Base-by-base conservation (phyloP, 2,329 filamentous ascomycete species). In the Aureobasidium melanogenum region DNA sequence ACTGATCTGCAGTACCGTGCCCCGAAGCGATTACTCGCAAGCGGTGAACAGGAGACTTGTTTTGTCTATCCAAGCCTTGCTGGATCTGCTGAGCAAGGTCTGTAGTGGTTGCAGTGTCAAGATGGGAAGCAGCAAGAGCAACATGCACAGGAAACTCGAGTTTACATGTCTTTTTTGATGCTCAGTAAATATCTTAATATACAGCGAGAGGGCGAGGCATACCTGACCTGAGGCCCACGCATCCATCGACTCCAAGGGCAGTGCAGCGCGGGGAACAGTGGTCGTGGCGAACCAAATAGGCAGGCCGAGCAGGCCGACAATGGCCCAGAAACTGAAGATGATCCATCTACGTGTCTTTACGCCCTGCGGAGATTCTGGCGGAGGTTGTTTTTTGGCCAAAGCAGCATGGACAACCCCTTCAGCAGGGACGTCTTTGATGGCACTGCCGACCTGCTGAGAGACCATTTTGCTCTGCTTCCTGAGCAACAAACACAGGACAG, bases 261-360 rank as follows among this genome's bases (percentile, higher is more conserved):
- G 77, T 47, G 86, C 82, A 14, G 93, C 92, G 60, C 94, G 84
- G 73, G 96, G 92, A 60, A 97, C 96, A 0, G 89, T 88, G 4
- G 94, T 99, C 0, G 94, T 97, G 73, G 86, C 86, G 86, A 91
- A 95, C 94, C 94, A 99, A 82, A 96, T 87, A 62, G 94, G 94
- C 66, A 99, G 74, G 2, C 94, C 94, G 6, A 99, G 76, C 32
- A 88, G 82, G 7, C 96, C 72, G 7, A 96, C 89, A 39, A 97
- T 85, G 5, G 85, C 78, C 94, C 94, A 99, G 74, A 97, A 97
- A 9, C 93, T 93, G 64, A 89, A 73, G 64, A 99, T 86, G 55
- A 97, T 88, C 64, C 80, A 80, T 51, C 84, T 84, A 60, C 94
- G 87, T 62, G 87, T 84, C 70, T 83, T 84, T 56, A 87, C 79